A percentile compares a stretch with the other conserved stretches of the same genome.
These are phyloP conservation scores for Limonium bicolor DNA, from an alignment of 148 eudicot genomes.

Conservation along the genomic window DNA sequence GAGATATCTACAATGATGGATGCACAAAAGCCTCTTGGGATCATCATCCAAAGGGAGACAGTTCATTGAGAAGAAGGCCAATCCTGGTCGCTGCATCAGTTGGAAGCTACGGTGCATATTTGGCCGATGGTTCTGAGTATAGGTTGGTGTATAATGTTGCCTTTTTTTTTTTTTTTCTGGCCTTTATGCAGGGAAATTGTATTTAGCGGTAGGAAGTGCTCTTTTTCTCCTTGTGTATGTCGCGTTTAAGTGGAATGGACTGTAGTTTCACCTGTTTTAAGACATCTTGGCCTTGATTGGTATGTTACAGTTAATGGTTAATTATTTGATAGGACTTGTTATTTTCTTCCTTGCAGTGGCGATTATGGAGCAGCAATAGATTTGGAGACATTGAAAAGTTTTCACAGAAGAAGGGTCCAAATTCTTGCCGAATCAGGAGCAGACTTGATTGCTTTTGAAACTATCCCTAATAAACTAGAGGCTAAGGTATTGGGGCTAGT, in stretches of 20 bases:
- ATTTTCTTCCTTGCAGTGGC: conserved; percentile 21
- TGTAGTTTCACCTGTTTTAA: too few relatives aligned
- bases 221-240: too few relatives aligned
- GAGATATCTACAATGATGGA: conserved; percentile 27
- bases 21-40: conserved; percentile 27
- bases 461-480: conserved; percentile 54
- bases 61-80: conserved; percentile 15
- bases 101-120: conserved; percentile 64
- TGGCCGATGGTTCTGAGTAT: conserved; percentile 76
- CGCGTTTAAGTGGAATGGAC: too few relatives aligned
- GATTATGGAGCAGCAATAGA: conserved; percentile 30
- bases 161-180: too few relatives aligned
- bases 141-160: conserved; percentile 14
- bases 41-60: conserved; percentile 2
- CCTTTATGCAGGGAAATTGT: too few relatives aligned
- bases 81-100: conserved; percentile 56
- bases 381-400: conserved; percentile 32
- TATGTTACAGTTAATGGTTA: too few relatives aligned
- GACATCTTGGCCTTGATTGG: too few relatives aligned
- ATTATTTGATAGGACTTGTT: not conserved
- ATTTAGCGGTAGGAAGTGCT: too few relatives aligned
- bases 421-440: conserved; percentile 47
- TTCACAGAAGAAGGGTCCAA: conserved; percentile 58
- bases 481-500: conserved; percentile 26
- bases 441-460: conserved; percentile 62